A percentile compares a stretch with the other conserved stretches of the same genome.
phyloP scores from a whole-genome alignment of 139 green algal genomes.

The Nannochloris sp. region DNA sequence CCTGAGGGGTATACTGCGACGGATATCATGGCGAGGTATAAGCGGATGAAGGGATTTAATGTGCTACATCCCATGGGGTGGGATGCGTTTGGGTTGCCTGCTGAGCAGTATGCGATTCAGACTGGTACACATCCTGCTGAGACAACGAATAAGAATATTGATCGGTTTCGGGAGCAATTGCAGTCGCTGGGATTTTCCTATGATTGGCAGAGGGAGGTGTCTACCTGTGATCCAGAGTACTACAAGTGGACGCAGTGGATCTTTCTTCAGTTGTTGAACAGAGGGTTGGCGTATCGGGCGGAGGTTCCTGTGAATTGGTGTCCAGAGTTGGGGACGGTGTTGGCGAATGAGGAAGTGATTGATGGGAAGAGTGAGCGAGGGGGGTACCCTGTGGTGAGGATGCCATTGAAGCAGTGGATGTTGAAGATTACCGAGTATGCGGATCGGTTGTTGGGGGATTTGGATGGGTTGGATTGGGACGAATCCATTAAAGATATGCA shows the following conservation, averaged over 20 bases:
- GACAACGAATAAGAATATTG: slow-evolving; percentile 85
- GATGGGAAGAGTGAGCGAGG: slow-evolving; percentile 85
- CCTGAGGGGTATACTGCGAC: slow-evolving; percentile 87
- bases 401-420: slow-evolving; percentile 99
- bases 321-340: slow-evolving; percentile 87
- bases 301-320: slow-evolving; percentile 99
- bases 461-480: slow-evolving; percentile 89
- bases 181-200: slow-evolving; percentile 90
- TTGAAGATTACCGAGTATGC: slow-evolving; percentile 92
- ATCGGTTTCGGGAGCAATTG: slow-evolving; percentile 85
- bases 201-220: slow-evolving; percentile 88
- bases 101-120: slow-evolving; percentile 96
- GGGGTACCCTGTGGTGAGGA: slow-evolving; percentile 82
- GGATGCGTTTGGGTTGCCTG: slow-evolving; percentile 96
- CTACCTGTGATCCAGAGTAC: slow-evolving; percentile 85
- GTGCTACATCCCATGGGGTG: slow-evolving; percentile 99
- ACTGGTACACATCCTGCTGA: slow-evolving; percentile 88
- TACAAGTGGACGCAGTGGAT: slow-evolving; percentile 99
- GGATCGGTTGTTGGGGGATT: slow-evolving; percentile 84
- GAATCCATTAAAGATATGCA: slow-evolving; percentile 99
- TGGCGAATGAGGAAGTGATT: slow-evolving; percentile 96
- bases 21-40: slow-evolving; percentile 95
- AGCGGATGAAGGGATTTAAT: slow-evolving; percentile 91
- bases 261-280: slow-evolving; percentile 91
- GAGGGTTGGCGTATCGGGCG: slow-evolving; percentile 90